Conservation (phyloP, 2,329 filamentous ascomycete genomes). For the Cercospora berteroae region DNA sequence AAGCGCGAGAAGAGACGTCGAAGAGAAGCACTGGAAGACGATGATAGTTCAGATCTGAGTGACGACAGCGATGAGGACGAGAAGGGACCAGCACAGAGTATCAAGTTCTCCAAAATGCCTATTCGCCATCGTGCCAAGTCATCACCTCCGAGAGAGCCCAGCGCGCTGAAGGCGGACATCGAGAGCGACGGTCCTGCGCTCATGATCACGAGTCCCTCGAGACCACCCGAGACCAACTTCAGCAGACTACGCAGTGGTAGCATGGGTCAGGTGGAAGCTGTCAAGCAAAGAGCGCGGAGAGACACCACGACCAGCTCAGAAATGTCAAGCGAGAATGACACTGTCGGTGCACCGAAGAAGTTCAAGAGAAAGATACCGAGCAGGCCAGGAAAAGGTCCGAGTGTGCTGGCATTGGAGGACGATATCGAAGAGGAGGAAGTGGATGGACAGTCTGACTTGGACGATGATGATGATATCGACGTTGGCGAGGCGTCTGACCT, state of each 20-base stretch:
- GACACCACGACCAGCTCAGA: constrained; percentile 82
- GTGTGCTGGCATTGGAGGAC: constrained; percentile 26
- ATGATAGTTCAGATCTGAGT: constrained; percentile 80
- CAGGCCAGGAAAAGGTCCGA: constrained; percentile 54
- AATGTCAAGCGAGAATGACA: constrained; percentile 76
- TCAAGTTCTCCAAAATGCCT: constrained; percentile 96
- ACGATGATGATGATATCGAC: constrained; percentile 41
- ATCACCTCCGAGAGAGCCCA: constrained; percentile 56
- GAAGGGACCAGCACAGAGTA: constrained; percentile 74
- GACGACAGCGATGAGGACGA: constrained; percentile 77
- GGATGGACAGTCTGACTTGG: constrained; percentile 33
- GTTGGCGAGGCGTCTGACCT: constrained; percentile 41
- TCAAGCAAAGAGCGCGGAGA: constrained; percentile 62
- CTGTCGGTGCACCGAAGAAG: constrained; percentile 52
- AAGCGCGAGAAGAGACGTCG: constrained; percentile 60
- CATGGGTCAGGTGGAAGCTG: constrained; percentile 66
- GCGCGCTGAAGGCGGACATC: constrained; percentile 19
- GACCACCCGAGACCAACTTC: constrained; percentile 36
- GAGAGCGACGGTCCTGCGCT: constrained; percentile 30
- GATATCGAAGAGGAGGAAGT: constrained; percentile 47
- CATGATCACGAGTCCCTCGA: constrained; percentile 50
- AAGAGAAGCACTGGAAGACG: constrained; percentile 76
- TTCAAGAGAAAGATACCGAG: constrained; percentile 60
- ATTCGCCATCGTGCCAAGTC: constrained; percentile 81
- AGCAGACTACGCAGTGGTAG: constrained; percentile 62